Percentiles rank a stretch among this genome's conserved stretches.
phyloP scores from a whole-genome alignment of 176 grass and related monocot genomes.

The Musa acuminata region DNA sequence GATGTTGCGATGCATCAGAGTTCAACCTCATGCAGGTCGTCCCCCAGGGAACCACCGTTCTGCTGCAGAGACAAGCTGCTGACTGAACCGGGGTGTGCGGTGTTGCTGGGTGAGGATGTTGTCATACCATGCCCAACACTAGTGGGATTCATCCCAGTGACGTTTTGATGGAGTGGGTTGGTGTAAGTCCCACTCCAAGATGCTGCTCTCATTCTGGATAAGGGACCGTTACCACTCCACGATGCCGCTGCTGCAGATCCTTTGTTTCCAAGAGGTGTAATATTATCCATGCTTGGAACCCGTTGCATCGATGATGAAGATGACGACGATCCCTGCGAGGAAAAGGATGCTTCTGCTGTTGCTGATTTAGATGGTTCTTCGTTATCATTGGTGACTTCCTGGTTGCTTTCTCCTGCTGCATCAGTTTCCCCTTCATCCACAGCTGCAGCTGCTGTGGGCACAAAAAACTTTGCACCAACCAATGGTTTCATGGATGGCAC shows the following conservation, averaged over 20 bases:
- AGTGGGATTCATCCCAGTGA: constrained; percentile 10
- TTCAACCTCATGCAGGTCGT: constrained; percentile 18
- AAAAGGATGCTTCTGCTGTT: constrained; percentile 38
- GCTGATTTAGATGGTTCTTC: constrained; percentile 42
- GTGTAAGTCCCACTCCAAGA: constrained; percentile 79
- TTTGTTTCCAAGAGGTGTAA: constrained; percentile 27
- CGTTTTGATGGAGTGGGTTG: constrained; percentile 29
- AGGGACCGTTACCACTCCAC: constrained; percentile 25
- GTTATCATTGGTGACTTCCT: constrained; percentile 24
- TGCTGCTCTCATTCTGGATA: constrained; percentile 54
- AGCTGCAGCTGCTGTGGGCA: constrained; percentile 36
- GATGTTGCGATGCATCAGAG: background rate
- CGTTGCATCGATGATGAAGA: constrained; percentile 55
- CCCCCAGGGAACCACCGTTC: background rate
- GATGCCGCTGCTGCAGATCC: constrained; percentile 23
- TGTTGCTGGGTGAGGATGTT: constrained; percentile 33
- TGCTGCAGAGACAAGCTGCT: constrained; percentile 29
- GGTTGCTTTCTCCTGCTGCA: constrained; percentile 31
- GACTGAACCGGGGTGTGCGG: constrained; percentile 27
- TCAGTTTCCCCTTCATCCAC: constrained; percentile 30
- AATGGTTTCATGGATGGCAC: constrained; percentile 46
- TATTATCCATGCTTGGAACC: constrained; percentile 63
- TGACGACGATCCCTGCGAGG: constrained; percentile 30
- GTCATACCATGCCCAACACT: constrained; percentile 17
- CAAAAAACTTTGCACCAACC: constrained; percentile 65